Evolutionary conservation across 495 filamentous ascomycete genomes (phyloP).

Genomic region (Trichoderma gamsii): DNA sequence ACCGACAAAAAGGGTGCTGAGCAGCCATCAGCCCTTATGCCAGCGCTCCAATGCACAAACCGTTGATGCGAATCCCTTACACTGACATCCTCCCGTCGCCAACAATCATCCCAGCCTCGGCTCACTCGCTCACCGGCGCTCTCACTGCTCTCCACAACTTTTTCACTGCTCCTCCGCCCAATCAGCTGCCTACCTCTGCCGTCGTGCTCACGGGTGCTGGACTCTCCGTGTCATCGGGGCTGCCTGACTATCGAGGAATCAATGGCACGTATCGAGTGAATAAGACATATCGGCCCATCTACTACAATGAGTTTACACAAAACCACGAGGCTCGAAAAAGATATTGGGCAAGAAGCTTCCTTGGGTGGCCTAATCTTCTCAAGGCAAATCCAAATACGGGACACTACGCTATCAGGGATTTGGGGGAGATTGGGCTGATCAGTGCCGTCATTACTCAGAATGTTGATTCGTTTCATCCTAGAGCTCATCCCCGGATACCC

Average conservation of each 20-base stretch:
- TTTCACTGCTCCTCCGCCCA: constrained; percentile 53
- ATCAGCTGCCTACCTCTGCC: constrained; percentile 37
- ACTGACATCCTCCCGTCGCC: constrained; percentile 77
- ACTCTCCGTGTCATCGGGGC: constrained; percentile 85
- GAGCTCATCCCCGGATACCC: constrained; percentile 64
- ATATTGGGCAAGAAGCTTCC: constrained; percentile 93
- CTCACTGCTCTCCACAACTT: constrained; percentile 70
- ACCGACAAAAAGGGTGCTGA: neutral
- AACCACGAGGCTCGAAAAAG: constrained; percentile 84
- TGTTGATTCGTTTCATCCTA: constrained; percentile 86
- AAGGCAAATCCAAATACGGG: constrained; percentile 73
- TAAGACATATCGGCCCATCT: constrained; percentile 82
- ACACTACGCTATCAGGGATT: constrained; percentile 66
- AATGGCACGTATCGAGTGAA: constrained; percentile 91
- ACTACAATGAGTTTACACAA: constrained; percentile 78
- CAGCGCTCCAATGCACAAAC: constrained; percentile 47
- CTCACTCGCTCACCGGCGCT: constrained; percentile 63
- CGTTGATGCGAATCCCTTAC: constrained; percentile 84
- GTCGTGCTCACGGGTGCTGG: constrained; percentile 90
- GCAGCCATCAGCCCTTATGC: neutral
- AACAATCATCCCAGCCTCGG: constrained; percentile 62
- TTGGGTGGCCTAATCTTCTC: constrained; percentile 80
- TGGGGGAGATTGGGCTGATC: constrained; percentile 66
- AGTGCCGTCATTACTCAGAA: constrained; percentile 87
- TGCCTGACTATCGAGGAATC: constrained; percentile 86